A percentile compares a stretch with the other conserved stretches of the same genome.
These are phyloP conservation scores for Heterobasidion irregulare DNA, from an alignment of 1,284 basidiomycete genomes.

Conservation along the genomic window DNA sequence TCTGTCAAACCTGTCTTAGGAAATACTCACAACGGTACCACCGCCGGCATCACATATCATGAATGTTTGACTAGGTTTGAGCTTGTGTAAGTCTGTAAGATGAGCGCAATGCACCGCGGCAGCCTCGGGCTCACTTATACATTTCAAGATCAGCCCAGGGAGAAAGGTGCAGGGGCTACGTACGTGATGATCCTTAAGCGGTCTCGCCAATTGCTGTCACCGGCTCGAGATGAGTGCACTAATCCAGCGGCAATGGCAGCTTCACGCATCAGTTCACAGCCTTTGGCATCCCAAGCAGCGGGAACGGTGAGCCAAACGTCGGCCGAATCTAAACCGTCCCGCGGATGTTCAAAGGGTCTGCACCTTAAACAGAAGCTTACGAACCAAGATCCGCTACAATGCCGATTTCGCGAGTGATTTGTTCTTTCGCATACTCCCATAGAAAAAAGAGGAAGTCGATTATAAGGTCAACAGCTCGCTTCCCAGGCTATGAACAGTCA, in stretches of 20 bases:
- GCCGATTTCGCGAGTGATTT: slow-evolving; percentile 77
- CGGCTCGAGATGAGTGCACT: slow-evolving; percentile 60
- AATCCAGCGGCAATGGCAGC: slow-evolving; percentile 73
- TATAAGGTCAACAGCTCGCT: slow-evolving; percentile 66
- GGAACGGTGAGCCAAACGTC: slow-evolving; percentile 79
- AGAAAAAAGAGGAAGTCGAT: slow-evolving; percentile 71
- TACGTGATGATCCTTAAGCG: slow-evolving; percentile 73
- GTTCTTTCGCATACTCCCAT: slow-evolving; percentile 79
- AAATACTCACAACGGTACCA: slow-evolving; percentile 56
- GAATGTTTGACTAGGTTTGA: slow-evolving; percentile 72
- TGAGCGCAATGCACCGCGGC: slow-evolving; percentile 79
- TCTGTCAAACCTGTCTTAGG: background rate
- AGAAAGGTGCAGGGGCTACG: slow-evolving; percentile 11
- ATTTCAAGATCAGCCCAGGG: slow-evolving; percentile 4
- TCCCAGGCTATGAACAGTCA: slow-evolving; percentile 44
- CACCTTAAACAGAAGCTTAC: background rate
- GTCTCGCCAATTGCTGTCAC: slow-evolving; percentile 69
- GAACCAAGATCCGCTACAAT: slow-evolving; percentile 72
- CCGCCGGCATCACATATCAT: slow-evolving; percentile 79
- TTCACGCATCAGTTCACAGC: slow-evolving; percentile 73
- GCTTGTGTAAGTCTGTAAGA: slow-evolving; percentile 65
- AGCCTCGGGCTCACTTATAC: slow-evolving; percentile 65
- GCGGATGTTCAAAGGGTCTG: background rate
- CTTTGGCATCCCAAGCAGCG: slow-evolving; percentile 78
- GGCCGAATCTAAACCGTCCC: slow-evolving; percentile 47